A percentile compares a stretch with the other conserved stretches of the same genome.
phyloP scores from a whole-genome alignment of 495 filamentous ascomycete species.

The Amphirosellinia nigrospora region DNA sequence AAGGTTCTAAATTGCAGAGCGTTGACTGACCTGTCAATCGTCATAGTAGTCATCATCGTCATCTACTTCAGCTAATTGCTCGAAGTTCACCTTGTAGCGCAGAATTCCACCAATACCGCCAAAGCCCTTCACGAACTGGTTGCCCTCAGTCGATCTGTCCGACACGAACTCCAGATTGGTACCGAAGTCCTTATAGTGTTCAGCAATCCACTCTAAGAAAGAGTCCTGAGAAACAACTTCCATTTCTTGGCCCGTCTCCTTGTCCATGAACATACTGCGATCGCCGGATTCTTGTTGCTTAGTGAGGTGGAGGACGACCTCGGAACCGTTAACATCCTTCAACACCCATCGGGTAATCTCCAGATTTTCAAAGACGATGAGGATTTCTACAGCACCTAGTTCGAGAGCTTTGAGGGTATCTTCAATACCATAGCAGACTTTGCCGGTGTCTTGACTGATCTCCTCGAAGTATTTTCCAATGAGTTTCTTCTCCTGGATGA shows the following conservation, averaged over 20 bases:
- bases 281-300: constrained; percentile 78
- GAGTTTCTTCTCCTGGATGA: constrained; percentile 99
- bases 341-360: constrained; percentile 91
- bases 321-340: constrained; percentile 72
- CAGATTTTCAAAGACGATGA: constrained; percentile 98
- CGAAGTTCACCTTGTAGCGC: constrained; percentile 99
- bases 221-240: constrained; percentile 82
- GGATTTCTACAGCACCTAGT: constrained; percentile 87
- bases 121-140: constrained; percentile 99
- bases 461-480: constrained; percentile 99
- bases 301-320: constrained; percentile 83
- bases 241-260: constrained; percentile 95
- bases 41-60: constrained; percentile 99
- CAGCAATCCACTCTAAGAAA: constrained; percentile 98
- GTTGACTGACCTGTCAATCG: constrained; percentile 57
- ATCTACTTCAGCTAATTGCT: constrained; percentile 91
- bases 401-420: constrained; percentile 98
- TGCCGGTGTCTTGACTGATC: constrained; percentile 95
- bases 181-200: constrained; percentile 97
- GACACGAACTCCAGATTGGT: constrained; percentile 97
- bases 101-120: constrained; percentile 97
- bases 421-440: constrained; percentile 95
- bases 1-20: constrained; percentile 17
- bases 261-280: constrained; percentile 89
- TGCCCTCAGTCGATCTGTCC: constrained; percentile 94